Percentiles rank a stretch among this genome's conserved stretches.
These are phyloP conservation scores for Zygoascus flipseniorum DNA, from an alignment of 805 yeast species.

Conservation along the genomic window DNA sequence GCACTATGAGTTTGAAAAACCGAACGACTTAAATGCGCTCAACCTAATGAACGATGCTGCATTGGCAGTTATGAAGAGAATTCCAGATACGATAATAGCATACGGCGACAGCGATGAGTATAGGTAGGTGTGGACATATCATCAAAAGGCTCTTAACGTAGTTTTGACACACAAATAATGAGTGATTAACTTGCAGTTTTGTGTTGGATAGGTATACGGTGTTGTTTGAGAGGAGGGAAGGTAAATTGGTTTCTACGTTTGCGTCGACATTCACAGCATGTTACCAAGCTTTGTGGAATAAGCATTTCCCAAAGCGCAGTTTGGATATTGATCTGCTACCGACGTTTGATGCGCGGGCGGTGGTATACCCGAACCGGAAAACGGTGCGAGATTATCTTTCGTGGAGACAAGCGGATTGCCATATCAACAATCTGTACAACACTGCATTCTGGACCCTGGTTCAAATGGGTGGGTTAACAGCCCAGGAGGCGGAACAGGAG, in stretches of 20 bases:
- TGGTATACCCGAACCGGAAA: slow-evolving; percentile 60
- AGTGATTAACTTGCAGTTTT: slow-evolving; percentile 31
- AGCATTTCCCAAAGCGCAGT: slow-evolving; percentile 43
- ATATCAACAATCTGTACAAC: slow-evolving; percentile 88
- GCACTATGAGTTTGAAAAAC: slow-evolving; percentile 69
- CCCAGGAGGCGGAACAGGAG: slow-evolving; percentile 71
- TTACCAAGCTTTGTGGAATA: slow-evolving; percentile 62
- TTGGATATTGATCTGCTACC: slow-evolving; percentile 55
- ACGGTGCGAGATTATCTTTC: slow-evolving; percentile 71
- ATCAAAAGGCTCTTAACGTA: not conserved
- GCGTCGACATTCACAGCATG: slow-evolving; percentile 74
- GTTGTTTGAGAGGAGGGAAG: slow-evolving; percentile 74
- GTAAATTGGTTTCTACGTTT: slow-evolving; percentile 72
- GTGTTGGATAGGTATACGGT: slow-evolving; percentile 54
- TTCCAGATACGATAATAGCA: slow-evolving; percentile 70
- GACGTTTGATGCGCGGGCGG: slow-evolving; percentile 86
- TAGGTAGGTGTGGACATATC: slow-evolving; percentile 29
- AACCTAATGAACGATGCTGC: slow-evolving; percentile 80
- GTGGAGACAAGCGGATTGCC: slow-evolving; percentile 95
- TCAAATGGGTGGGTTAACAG: slow-evolving; percentile 53
- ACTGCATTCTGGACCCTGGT: slow-evolving; percentile 90
- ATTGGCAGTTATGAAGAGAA: slow-evolving; percentile 45
- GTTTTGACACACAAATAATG: not conserved
- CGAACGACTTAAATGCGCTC: slow-evolving; percentile 76
- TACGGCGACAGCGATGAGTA: slow-evolving; percentile 97